Evolutionary conservation across 106 monocot species (phyloP), one percentile per base, ranked within the genome.

Genomic region (Allium cepa): DNA sequence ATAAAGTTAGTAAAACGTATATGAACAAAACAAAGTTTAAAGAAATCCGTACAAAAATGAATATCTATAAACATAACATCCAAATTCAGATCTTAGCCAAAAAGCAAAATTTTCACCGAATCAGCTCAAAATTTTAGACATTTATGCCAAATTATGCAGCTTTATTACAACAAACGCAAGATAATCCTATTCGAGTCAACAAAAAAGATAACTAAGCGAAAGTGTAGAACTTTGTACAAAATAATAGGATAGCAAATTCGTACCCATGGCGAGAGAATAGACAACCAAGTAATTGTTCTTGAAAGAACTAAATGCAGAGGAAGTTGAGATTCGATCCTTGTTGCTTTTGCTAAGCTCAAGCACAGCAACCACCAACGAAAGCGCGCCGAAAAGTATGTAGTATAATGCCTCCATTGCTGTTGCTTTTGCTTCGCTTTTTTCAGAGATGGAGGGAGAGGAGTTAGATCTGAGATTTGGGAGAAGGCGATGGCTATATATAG

Each of bases 211-310:
- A 36, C 36, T 36, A 36, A 36, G 5, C 0, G 36, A 36, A 36
- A 36, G 36, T 36, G 36, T 36, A 36, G 36, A 36, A 36, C 36
- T 36, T 36, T 36, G 36, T 36, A 36, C 36, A 36, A 18, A 58
- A 51, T 15, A 28, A 45, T 0, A 53, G 10, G 11, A 9, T 26
- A 45, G 36, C 9, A 60, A 58, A 49, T 53, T 53, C 76, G 52
- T 15, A 95, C 94, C 82, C 94, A 95, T 95, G 85, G 88, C 88
- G 72, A 95, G 94, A 64, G 91, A 91, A 80, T 91, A 95, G 73
- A 95, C 91, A 69, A 95, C 60, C 68, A 95, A 85, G 79, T 91
- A 91, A 78, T 95, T 91, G 81, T 86, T 95, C 83, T 88, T 91
- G 88, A 95, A 95, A 75, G 95, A 78, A 68, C 65, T 88, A 83